Conservation (phyloP, 202 grass and related monocot genomes). For the Zoysia matrella region DNA sequence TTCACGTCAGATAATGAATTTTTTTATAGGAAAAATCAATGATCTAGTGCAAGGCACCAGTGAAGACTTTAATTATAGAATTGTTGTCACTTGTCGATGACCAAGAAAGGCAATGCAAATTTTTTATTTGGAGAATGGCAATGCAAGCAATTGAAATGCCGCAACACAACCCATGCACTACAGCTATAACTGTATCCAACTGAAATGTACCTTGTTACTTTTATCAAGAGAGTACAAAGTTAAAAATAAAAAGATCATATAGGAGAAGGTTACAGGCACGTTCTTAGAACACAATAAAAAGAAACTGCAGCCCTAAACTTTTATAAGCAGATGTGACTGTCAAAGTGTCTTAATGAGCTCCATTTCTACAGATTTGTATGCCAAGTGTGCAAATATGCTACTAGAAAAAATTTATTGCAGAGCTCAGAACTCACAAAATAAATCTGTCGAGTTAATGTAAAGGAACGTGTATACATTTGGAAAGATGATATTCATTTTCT, state of each 20-base stretch:
- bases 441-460: neutral
- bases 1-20: conserved; percentile 20
- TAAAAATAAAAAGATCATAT: no score
- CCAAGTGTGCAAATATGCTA: conserved; percentile 1
- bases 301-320: neutral
- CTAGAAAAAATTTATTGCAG: neutral
- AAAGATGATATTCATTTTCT: neutral
- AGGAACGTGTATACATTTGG: conserved; percentile 9
- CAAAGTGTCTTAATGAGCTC: neutral
- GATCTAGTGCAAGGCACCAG: neutral
- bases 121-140: no score
- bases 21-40: neutral
- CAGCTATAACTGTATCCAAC: neutral
- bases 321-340: conserved; percentile 5
- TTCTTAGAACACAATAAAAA: neutral
- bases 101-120: conserved; percentile 1
- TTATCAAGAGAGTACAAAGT: neutral
- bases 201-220: neutral
- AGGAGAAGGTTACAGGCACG: neutral
- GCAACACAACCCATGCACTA: neutral
- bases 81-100: neutral
- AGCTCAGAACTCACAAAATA: neutral
- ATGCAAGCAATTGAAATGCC: neutral
- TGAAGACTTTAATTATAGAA: conserved; percentile 3
- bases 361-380: neutral